Evolutionary conservation across 1,284 basidiomycete genomes (phyloP), one percentile per base, ranked within the genome.

Genomic region (Crepidotus sp.): DNA sequence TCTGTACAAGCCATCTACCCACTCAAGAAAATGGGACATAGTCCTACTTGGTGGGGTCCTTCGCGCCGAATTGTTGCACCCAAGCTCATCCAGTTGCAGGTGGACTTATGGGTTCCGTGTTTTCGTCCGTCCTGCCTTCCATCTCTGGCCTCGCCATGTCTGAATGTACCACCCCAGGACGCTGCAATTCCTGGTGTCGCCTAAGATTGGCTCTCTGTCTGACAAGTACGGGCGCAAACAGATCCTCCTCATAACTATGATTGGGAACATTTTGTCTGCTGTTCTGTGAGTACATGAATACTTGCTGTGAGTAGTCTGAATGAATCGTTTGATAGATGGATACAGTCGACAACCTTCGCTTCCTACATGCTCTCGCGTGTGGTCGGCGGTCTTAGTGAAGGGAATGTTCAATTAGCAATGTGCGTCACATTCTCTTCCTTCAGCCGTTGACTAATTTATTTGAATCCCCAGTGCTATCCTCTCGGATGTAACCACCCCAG

Each of bases 221-320:
- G 92, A 96, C 64, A 79, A 75, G 56, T 87, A 89, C 68, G 92
- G 92, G 0, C 78, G 92, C 9, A 88, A 83, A 59, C 77, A 71
- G 15, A 69, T 95, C 15, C 71, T 96, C 2, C 69, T 96, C 30
- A 58, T 80, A 21, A 87, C 83, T 0, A 94, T 96, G 92, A 65
- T 83, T 41, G 92, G 92, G n/a, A 96, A 96, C 58, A 80, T 95
- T 18, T 59, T 88, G 19, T 91, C 87, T 14, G 90, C 89, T 3
- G 52, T 84, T 14, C 71, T 89, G 83, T 88, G 61, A 51, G 84
- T 68, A n/a, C n/a, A 10, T 21, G n/a, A 1, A 47, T 32, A 11
- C 34, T 42, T 15, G n/a, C 18, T 27, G 18, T 8, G 13, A n/a
- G 11, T 9, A 22, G 18, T 11, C 38, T n/a, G 13, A 42, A 11